Percentiles rank a stretch among this genome's conserved stretches.
Evolutionary conservation across 2,329 filamentous ascomycete species (phyloP).

Genomic region (Alternaria sp.): DNA sequence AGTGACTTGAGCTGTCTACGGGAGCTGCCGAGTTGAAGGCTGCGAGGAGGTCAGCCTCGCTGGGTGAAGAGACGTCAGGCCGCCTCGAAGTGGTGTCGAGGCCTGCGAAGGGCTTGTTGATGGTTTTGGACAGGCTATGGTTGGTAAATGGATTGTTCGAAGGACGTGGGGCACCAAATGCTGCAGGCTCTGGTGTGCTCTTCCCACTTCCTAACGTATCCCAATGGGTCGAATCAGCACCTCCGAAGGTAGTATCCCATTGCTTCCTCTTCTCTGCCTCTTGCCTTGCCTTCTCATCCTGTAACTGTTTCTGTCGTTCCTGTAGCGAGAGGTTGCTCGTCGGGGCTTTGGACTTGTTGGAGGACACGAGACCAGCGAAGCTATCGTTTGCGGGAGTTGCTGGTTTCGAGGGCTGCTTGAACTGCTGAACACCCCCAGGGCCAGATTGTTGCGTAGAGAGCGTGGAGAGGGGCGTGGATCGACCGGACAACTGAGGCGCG

Average conservation of each 20-base stretch:
- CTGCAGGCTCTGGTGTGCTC: constrained; percentile 56
- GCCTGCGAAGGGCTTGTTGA: constrained; percentile 52
- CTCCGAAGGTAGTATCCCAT: constrained; percentile 80
- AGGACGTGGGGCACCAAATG: constrained; percentile 36
- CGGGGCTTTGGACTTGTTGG: constrained; percentile 64
- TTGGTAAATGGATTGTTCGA: constrained; percentile 35
- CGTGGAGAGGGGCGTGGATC: constrained; percentile 50
- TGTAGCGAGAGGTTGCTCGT: constrained; percentile 74
- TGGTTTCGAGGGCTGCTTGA: constrained; percentile 62
- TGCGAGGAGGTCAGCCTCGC: constrained; percentile 68
- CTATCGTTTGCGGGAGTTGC: constrained; percentile 68
- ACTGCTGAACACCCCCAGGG: constrained; percentile 50
- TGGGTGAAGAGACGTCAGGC: constrained; percentile 39
- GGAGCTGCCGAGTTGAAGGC: constrained; percentile 68
- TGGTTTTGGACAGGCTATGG: constrained; percentile 45
- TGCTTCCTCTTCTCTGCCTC: constrained; percentile 76
- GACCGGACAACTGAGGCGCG: constrained; percentile 53
- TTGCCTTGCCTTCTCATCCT: constrained; percentile 79
- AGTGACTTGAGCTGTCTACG: constrained; percentile 67
- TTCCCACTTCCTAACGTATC: constrained; percentile 71
- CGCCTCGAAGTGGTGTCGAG: constrained; percentile 44
- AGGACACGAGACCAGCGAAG: constrained; percentile 78
- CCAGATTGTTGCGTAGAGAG: constrained; percentile 54
- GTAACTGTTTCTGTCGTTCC: constrained; percentile 72
- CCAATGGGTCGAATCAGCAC: constrained; percentile 72